phyloP scores from a whole-genome alignment of 768 basidiomycete genomes.

The Suillus subluteus region DNA sequence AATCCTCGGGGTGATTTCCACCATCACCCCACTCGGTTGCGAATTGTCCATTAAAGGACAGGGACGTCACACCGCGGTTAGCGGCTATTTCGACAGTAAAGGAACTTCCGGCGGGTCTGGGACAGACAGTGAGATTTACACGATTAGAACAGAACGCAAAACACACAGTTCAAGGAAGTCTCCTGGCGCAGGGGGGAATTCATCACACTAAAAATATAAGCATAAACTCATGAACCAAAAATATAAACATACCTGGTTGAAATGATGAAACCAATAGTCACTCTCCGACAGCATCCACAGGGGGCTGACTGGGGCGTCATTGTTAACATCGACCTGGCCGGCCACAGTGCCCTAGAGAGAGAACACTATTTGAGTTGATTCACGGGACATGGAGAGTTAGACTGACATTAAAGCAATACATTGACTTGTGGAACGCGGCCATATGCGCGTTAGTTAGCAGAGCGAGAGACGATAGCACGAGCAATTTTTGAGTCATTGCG shows the following conservation, averaged over 20 bases:
- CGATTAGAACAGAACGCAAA: not conserved
- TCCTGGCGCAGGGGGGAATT: conserved; percentile 46
- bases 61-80: conserved; percentile 51
- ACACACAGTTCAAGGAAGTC: conserved; percentile 48
- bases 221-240: conserved; percentile 19
- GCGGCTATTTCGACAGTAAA: conserved; percentile 54
- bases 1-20: conserved; percentile 44
- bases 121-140: not conserved
- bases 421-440: conserved; percentile 44
- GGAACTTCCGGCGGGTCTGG: conserved; percentile 50
- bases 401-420: conserved; percentile 50
- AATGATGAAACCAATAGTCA: conserved; percentile 45
- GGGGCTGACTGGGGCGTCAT: conserved; percentile 42
- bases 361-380: not conserved
- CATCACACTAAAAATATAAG: conserved; percentile 49
- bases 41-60: conserved; percentile 45
- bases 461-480: conserved; percentile 6
- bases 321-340: conserved; percentile 40
- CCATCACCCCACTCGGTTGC: conserved; percentile 53
- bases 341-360: conserved; percentile 31
- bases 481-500: conserved; percentile 1
- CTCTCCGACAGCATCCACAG: conserved; percentile 44
- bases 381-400: not conserved
- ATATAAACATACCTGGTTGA: conserved; percentile 34
- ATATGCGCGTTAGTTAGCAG: conserved; percentile 42